These are phyloP conservation scores for Glebionis coronaria DNA, from an alignment of 129 eudicot genomes.

Conservation along the genomic window DNA sequence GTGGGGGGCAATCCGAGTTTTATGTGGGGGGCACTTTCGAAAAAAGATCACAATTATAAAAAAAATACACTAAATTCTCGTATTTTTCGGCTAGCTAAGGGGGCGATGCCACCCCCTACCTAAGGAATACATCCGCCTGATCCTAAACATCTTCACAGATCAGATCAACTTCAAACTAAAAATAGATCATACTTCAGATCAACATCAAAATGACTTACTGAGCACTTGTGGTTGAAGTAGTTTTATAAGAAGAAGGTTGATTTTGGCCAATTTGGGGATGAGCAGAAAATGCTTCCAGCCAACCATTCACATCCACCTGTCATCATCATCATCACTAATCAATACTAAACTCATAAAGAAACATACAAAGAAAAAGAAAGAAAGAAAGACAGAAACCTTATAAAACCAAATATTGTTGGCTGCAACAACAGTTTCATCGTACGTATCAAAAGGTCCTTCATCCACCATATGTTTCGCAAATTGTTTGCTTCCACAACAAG, in stretches of 20 bases:
- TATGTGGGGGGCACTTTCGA: too few species aligned
- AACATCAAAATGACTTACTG: constrained; percentile 41
- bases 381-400: constrained; percentile 35
- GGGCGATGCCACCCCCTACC: too few species aligned
- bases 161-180: background rate
- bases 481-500: constrained; percentile 87
- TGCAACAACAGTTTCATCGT: constrained; percentile 43
- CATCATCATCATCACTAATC: background rate
- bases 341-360: too few species aligned
- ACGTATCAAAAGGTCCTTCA: constrained; percentile 56
- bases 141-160: background rate
- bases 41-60: too few species aligned
- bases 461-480: constrained; percentile 69
- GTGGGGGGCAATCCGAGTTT: too few species aligned
- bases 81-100: too few species aligned
- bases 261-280: constrained; percentile 91
- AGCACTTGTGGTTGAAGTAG: constrained; percentile 51
- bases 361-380: background rate
- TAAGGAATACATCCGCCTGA: too few species aligned
- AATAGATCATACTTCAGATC: constrained; percentile 1
- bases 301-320: constrained; percentile 88
- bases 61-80: too few species aligned
- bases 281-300: constrained; percentile 97
- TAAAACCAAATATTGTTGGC: constrained; percentile 93
- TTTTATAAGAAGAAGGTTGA: constrained; percentile 36